Conservation (phyloP, 331 rosid species). For the Arachis monticola region DNA sequence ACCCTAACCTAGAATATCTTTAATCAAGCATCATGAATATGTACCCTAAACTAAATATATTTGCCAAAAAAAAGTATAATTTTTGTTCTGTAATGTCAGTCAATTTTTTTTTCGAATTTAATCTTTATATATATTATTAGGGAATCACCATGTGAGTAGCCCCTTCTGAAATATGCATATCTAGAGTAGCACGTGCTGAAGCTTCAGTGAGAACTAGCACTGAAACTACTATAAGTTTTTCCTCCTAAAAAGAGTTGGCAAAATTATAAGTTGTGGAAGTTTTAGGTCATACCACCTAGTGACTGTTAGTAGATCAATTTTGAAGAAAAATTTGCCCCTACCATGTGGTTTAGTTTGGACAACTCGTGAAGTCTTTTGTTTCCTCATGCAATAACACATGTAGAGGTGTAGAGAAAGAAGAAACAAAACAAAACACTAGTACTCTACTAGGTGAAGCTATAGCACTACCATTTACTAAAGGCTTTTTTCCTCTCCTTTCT, state of each 20-base stretch:
- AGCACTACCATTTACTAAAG: constrained; percentile 5
- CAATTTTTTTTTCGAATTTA: too few relatives aligned
- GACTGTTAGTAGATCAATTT: too few relatives aligned
- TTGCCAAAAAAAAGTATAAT: too few relatives aligned
- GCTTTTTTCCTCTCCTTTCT: constrained; percentile 26
- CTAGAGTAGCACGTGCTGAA: constrained; percentile 1
- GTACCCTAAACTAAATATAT: too few relatives aligned
- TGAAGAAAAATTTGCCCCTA: background rate
- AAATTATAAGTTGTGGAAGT: background rate
- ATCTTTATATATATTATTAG: too few relatives aligned
- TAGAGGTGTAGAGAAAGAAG: background rate
- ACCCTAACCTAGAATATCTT: too few relatives aligned
- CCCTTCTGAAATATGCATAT: background rate
- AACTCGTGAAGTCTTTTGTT: constrained; percentile 30
- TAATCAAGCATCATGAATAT: too few relatives aligned
- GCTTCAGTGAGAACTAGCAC: background rate
- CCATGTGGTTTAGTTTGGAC: constrained; percentile 36
- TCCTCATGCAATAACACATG: constrained; percentile 18
- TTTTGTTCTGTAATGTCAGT: too few relatives aligned
- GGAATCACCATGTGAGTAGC: too few relatives aligned
- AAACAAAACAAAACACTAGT: constrained; percentile 1
- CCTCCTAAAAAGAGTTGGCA: background rate
- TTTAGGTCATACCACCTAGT: background rate
- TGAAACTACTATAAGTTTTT: background rate
- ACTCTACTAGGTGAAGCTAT: background rate